Conservation (phyloP, 306 rosid genomes). For the Cicer arietinum region DNA sequence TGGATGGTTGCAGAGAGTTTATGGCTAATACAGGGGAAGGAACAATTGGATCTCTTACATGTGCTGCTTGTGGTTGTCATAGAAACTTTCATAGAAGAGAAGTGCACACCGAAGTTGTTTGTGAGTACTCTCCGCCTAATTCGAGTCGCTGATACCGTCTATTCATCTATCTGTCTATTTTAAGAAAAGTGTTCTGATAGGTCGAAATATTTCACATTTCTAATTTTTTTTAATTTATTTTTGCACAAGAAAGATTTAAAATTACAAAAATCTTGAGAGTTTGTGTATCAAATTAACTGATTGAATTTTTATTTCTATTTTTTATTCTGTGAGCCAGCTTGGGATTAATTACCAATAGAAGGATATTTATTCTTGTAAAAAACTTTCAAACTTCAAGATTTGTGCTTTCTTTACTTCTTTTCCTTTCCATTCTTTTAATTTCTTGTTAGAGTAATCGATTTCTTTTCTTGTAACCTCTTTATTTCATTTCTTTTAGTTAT, state of each 20-base stretch:
- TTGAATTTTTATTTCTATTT: slow-evolving; percentile 32
- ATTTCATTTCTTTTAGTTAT: not conserved
- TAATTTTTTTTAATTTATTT: not conserved
- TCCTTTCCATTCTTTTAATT: not conserved
- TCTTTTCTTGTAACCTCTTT: not conserved
- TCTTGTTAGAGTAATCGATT: not conserved
- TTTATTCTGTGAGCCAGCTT: slow-evolving; percentile 41
- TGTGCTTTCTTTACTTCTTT: slow-evolving; percentile 11
- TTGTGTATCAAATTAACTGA: slow-evolving; percentile 47
- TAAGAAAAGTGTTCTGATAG: not conserved
- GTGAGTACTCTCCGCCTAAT: slow-evolving; percentile 90
- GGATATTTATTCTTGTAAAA: slow-evolving; percentile 36
- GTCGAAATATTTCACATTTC: not conserved
- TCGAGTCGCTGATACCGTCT: slow-evolving; percentile 35
- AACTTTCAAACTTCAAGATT: slow-evolving; percentile 31
- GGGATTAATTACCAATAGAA: not conserved
- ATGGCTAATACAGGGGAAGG: slow-evolving; percentile 76
- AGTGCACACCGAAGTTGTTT: slow-evolving; percentile 89
- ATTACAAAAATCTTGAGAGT: not conserved
- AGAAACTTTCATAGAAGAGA: slow-evolving; percentile 79
- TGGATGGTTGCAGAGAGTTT: slow-evolving; percentile 93
- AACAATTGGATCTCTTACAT: slow-evolving; percentile 55
- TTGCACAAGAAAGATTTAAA: not conserved
- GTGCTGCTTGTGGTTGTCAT: slow-evolving; percentile 97
- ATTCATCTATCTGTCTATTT: not conserved